phyloP scores from a whole-genome alignment of 805 yeast species.

The Peterozyma toletana region DNA sequence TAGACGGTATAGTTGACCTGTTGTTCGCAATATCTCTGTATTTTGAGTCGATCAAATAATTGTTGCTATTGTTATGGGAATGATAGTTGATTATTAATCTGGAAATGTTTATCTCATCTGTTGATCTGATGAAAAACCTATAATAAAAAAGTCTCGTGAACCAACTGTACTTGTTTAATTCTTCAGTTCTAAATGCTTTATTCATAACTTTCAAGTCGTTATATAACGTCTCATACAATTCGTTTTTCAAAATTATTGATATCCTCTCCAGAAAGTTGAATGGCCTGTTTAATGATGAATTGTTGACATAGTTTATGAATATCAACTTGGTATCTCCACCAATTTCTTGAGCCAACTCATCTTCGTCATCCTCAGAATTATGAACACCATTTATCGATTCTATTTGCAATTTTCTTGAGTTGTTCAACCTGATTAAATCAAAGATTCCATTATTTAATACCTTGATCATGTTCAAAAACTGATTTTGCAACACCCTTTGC shows the following conservation, averaged over 20 bases:
- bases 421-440: conserved; percentile 20
- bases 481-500: conserved; percentile 16
- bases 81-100: conserved; percentile 5
- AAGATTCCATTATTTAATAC: conserved; percentile 22
- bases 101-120: conserved; percentile 5
- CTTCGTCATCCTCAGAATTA: conserved; percentile 1
- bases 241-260: conserved; percentile 4
- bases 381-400: conserved; percentile 14
- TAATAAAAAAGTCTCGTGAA: conserved; percentile 1
- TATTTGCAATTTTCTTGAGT: conserved; percentile 16
- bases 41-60: neutral
- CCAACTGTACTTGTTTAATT: neutral
- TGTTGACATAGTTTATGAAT: conserved; percentile 18
- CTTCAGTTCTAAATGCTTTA: neutral
- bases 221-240: conserved; percentile 1
- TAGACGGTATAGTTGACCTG: too few species aligned
- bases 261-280: conserved; percentile 6
- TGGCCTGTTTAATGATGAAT: neutral
- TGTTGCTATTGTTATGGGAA: neutral
- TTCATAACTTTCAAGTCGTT: conserved; percentile 2
- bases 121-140: conserved; percentile 2
- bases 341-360: conserved; percentile 2
- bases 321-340: conserved; percentile 23
- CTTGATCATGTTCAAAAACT: conserved; percentile 17
- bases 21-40: neutral